Base-by-base conservation (phyloP, 306 rosid species). In the Trichosanthes cucumerina region DNA sequence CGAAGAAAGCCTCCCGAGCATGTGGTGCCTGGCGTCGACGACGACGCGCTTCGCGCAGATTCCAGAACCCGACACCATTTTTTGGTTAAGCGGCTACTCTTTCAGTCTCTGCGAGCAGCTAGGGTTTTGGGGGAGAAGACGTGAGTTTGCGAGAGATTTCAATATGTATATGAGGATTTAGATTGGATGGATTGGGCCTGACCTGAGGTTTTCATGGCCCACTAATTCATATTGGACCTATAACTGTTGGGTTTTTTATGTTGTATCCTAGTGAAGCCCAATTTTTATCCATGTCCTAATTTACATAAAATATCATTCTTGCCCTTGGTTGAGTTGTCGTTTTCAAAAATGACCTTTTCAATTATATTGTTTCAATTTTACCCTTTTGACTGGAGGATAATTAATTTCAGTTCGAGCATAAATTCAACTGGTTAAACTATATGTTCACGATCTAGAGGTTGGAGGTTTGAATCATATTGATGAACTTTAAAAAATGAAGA, bases 11-110 rank as follows among this genome's bases (percentile, higher is more conserved):
- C 97, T 88, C 5, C 97, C 93, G 0, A 91, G 89, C 92, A 91
- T 91, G 86, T 91, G 93, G 80, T 91, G 89, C 9, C 97, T 86
- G 1, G 97, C 92, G 28, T 91, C 97, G 6, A 89, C 90, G 33
- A 91, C 93, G 53, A 91, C 92, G 72, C 93, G 83, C 89, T 88
- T 89, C 11, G 93, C 88, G 78, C 93, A 88, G 77, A 89, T 85
- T 1, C 93, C 91, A 0, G 92, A 91, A 0, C 96, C 92, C 0
- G 91, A 91, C 80, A 91, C 97, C 93, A 91, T 89, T 26, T 26
- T 77, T 76, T 19, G 11, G 0, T 28, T 63, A 54, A 15, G 78
- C 41, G 21, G 39, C 46, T 26, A 24, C 72, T 50, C 54, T 53
- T 14, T 65, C 47, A 36, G 26, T 65, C 72, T 64, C 72, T 0